Percentiles rank a stretch among this genome's conserved stretches.
Conservation (phyloP, 345 rosid species). For the Eucalyptus viminalis region DNA sequence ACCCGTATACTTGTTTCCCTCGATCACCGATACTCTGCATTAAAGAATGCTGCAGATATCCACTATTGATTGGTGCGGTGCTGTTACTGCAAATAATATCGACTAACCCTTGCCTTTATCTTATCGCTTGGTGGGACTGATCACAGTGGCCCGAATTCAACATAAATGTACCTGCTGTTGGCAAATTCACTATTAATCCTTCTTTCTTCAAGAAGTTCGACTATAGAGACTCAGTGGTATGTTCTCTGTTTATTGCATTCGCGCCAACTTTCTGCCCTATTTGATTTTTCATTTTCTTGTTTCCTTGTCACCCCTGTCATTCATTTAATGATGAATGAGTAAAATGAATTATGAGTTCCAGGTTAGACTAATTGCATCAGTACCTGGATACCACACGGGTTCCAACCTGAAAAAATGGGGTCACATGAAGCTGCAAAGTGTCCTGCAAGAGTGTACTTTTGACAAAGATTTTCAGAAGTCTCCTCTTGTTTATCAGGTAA, state of each 20-base stretch:
- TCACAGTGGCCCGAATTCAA: conserved; percentile 73
- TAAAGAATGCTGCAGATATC: background rate
- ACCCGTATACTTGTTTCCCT: background rate
- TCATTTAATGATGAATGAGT: background rate
- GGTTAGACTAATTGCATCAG: conserved; percentile 83
- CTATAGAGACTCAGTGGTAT: conserved; percentile 52
- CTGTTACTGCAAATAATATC: background rate
- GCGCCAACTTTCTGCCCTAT: background rate
- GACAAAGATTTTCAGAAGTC: conserved; percentile 65
- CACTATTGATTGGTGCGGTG: background rate
- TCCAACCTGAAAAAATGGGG: conserved; percentile 76
- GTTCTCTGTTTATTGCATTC: background rate
- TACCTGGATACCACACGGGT: conserved; percentile 93
- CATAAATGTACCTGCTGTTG: conserved; percentile 44
- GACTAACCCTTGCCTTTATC: background rate
- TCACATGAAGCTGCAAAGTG: conserved; percentile 68
- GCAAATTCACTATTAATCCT: conserved; percentile 54
- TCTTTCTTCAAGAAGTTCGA: conserved; percentile 80
- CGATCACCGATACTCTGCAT: background rate
- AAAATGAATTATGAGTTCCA: conserved; percentile 1
- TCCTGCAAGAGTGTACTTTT: conserved; percentile 69
- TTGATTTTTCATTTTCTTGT: background rate
- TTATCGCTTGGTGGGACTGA: background rate
- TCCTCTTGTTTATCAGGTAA: conserved; percentile 88
- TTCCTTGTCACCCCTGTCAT: background rate